A percentile compares a stretch with the other conserved stretches of the same genome.
These are phyloP conservation scores for Xylaria bambusicola DNA, from an alignment of 495 filamentous ascomycete species.

Conservation along the genomic window DNA sequence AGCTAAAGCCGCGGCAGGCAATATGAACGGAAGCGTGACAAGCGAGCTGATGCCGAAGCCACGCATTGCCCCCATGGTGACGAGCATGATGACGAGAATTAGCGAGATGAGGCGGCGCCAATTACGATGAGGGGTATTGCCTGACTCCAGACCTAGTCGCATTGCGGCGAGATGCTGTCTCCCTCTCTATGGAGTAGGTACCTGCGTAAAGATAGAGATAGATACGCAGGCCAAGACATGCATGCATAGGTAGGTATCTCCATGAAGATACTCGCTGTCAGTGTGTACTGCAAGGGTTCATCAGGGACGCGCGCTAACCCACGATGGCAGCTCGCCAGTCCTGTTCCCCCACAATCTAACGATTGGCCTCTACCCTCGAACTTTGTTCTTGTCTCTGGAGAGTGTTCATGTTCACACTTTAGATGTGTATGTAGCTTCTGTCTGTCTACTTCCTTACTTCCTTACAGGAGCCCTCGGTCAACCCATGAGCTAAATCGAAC, in stretches of 20 bases:
- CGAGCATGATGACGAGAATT: constrained; percentile 1
- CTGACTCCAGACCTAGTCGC: constrained; percentile 11
- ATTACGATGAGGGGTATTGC: constrained; percentile 10
- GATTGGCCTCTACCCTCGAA: not conserved
- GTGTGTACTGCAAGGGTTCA: not conserved
- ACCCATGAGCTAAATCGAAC: no score
- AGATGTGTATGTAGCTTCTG: no score
- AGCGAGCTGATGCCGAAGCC: constrained; percentile 14
- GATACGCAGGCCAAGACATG: not conserved
- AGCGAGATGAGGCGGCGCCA: constrained; percentile 10
- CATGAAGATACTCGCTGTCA: no score
- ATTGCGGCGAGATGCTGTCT: constrained; percentile 4
- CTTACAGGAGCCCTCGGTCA: no score
- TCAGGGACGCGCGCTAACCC: not conserved
- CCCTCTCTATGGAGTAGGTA: no score
- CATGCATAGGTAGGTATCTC: no score
- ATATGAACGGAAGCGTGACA: constrained; percentile 1
- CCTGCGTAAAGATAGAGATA: not conserved
- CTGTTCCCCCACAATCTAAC: constrained; percentile 3
- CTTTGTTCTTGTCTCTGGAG: no score
- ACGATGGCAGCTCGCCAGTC: not conserved
- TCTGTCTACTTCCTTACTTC: no score
- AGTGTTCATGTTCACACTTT: no score
- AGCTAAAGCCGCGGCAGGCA: constrained; percentile 4
- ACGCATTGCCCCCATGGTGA: constrained; percentile 8